Percentiles rank a stretch among this genome's conserved stretches.
These are phyloP conservation scores for Neofusicoccum laricinum DNA, from an alignment of 2,329 filamentous ascomycete genomes.

Conservation along the genomic window DNA sequence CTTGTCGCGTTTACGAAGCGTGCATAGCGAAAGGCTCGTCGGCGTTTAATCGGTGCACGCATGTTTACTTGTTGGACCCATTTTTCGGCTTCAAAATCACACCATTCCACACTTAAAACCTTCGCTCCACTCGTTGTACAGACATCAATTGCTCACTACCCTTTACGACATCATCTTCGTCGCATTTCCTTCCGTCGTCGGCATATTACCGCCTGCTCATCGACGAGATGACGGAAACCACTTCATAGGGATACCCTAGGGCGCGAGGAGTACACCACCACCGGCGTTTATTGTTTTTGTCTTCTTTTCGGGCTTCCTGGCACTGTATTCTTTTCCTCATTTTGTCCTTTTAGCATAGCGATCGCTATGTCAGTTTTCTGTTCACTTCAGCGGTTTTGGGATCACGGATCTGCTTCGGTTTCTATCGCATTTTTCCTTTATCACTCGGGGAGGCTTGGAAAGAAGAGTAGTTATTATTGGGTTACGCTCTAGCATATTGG, in stretches of 20 bases:
- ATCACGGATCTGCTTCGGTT: constrained; percentile 2
- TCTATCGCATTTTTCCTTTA: background rate
- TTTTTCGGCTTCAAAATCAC: constrained; percentile 3
- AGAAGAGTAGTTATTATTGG: background rate
- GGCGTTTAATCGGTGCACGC: constrained; percentile 11
- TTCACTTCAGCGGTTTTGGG: background rate
- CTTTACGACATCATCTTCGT: constrained; percentile 13
- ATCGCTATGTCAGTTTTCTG: background rate
- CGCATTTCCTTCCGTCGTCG: constrained; percentile 1
- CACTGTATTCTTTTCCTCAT: background rate
- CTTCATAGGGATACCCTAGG: constrained; percentile 15
- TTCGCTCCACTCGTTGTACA: constrained; percentile 14
- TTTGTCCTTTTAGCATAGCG: constrained; percentile 2
- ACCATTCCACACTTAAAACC: background rate
- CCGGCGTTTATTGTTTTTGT: background rate
- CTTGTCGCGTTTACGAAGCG: constrained; percentile 17
- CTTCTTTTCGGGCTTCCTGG: background rate
- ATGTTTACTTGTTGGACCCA: constrained; percentile 8
- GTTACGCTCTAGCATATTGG: background rate
- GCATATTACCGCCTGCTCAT: background rate
- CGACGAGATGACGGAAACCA: constrained; percentile 5
- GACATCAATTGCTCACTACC: constrained; percentile 12
- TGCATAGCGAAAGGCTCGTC: constrained; percentile 16
- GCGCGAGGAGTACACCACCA: constrained; percentile 13
- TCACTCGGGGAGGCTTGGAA: background rate